Conservation (phyloP, 208 protist species). For the Leptomonas seymouri region DNA sequence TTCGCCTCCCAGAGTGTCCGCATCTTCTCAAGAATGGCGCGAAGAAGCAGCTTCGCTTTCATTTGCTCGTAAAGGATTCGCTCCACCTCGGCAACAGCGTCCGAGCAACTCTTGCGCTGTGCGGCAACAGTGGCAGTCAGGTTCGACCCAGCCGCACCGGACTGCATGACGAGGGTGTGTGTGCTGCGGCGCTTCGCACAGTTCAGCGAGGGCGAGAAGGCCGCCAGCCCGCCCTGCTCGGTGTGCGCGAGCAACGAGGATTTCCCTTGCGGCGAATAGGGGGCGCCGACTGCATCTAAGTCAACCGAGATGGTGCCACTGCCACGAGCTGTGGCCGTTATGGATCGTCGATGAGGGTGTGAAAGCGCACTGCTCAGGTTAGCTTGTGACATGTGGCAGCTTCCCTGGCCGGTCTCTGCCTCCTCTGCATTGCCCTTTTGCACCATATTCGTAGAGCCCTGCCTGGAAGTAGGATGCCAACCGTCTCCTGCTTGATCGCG, state of each 20-base stretch:
- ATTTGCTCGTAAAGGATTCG: conserved; percentile 76
- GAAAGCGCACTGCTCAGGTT: conserved; percentile 11
- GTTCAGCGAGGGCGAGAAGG: not conserved
- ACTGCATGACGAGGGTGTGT: conserved; percentile 9
- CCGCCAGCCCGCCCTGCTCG: not conserved
- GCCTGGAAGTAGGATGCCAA: not conserved
- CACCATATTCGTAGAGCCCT: too few relatives aligned
- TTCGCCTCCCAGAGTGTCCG: conserved; percentile 65
- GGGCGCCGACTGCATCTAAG: not conserved
- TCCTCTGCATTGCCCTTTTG: not conserved
- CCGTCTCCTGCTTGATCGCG: not conserved
- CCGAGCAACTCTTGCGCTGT: conserved; percentile 15
- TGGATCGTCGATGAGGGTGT: not conserved
- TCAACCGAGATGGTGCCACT: conserved; percentile 1
- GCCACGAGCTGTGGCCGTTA: not conserved
- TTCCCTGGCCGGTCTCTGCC: not conserved
- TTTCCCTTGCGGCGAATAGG: not conserved
- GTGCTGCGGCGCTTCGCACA: conserved; percentile 5
- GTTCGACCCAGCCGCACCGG: not conserved
- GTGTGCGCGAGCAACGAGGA: not conserved
- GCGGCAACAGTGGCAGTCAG: not conserved
- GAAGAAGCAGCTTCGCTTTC: conserved; percentile 76
- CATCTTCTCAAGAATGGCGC: conserved; percentile 74
- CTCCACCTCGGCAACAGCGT: conserved; percentile 54
- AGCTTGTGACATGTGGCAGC: not conserved